Evolutionary conservation across 768 basidiomycete genomes (phyloP).

Genomic region (Sarcodon sp.): DNA sequence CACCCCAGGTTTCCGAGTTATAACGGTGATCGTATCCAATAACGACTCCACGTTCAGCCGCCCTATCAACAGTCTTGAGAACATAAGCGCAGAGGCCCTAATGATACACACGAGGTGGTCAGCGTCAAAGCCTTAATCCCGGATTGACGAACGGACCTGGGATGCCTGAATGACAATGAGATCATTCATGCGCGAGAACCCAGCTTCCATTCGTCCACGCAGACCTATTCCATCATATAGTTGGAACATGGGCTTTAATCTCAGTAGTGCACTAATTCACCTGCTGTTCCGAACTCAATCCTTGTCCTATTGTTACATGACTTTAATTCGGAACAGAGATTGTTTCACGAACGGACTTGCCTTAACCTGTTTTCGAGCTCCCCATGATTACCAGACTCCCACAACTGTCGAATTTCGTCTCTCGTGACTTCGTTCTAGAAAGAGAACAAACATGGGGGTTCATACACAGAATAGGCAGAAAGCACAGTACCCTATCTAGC

Average conservation of each 20-base stretch:
- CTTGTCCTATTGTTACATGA: conserved; percentile 31
- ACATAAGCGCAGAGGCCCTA: conserved; percentile 75
- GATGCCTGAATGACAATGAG: conserved; percentile 72
- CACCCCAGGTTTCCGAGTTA: conserved; percentile 69
- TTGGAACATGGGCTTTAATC: neutral
- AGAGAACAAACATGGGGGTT: neutral
- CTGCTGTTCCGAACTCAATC: conserved; percentile 84
- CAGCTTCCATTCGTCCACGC: conserved; percentile 76
- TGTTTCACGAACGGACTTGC: conserved; percentile 16
- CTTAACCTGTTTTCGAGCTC: conserved; percentile 48
- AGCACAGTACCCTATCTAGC: conserved; percentile 27
- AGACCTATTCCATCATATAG: conserved; percentile 33
- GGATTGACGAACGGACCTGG: conserved; percentile 31
- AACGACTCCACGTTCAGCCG: conserved; percentile 54
- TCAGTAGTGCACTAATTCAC: conserved; percentile 20
- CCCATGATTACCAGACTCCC: conserved; percentile 23
- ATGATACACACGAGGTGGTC: neutral
- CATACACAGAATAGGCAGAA: neutral
- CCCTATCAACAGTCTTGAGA: conserved; percentile 34
- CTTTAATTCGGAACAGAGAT: neutral
- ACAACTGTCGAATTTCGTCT: conserved; percentile 33
- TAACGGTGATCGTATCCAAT: conserved; percentile 82
- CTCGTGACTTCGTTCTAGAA: conserved; percentile 36
- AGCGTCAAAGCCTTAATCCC: neutral
- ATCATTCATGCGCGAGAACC: conserved; percentile 89